phyloP scores from a whole-genome alignment of 2,329 filamentous ascomycete genomes.

The Raffaelea ambrosiae region DNA sequence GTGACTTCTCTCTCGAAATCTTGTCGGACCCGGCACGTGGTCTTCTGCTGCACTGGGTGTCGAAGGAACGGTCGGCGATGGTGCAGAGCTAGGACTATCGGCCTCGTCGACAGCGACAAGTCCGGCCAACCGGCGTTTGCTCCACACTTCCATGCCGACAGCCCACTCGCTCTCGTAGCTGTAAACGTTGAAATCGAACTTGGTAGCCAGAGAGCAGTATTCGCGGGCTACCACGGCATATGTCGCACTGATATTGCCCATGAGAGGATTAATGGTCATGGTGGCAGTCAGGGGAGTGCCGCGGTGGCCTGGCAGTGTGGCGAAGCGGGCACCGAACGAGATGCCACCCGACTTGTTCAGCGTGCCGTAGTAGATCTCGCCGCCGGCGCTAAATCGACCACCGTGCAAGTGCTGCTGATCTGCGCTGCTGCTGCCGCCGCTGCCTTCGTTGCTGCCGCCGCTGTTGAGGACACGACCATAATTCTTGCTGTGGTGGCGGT shows the following conservation, averaged over 20 bases:
- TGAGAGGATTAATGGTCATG: conserved; percentile 84
- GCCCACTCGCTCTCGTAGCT: conserved; percentile 95
- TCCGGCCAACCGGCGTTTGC: conserved; percentile 42
- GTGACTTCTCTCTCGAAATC: conserved; percentile 24
- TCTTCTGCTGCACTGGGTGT: too few relatives aligned
- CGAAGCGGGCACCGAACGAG: conserved; percentile 81
- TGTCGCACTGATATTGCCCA: conserved; percentile 84
- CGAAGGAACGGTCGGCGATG: too few relatives aligned
- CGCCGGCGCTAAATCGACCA: conserved; percentile 74
- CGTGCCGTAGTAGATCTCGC: conserved; percentile 90
- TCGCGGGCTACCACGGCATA: conserved; percentile 85
- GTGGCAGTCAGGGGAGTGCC: conserved; percentile 92
- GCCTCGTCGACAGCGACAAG: conserved; percentile 24
- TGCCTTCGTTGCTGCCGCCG: conserved; percentile 12
- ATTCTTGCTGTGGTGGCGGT: too few relatives aligned
- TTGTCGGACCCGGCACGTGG: too few relatives aligned
- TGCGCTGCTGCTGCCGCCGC: conserved; percentile 12
- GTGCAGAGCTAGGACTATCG: not conserved
- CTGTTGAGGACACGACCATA: too few relatives aligned
- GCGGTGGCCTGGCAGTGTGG: conserved; percentile 69
- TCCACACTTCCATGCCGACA: conserved; percentile 89
- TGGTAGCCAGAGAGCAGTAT: conserved; percentile 76
- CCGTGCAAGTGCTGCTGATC: conserved; percentile 60
- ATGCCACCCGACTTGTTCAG: conserved; percentile 90
- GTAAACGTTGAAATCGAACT: conserved; percentile 96